Evolutionary conservation across 306 rosid genomes (phyloP).

Genomic region (Sicyos baderoa): DNA sequence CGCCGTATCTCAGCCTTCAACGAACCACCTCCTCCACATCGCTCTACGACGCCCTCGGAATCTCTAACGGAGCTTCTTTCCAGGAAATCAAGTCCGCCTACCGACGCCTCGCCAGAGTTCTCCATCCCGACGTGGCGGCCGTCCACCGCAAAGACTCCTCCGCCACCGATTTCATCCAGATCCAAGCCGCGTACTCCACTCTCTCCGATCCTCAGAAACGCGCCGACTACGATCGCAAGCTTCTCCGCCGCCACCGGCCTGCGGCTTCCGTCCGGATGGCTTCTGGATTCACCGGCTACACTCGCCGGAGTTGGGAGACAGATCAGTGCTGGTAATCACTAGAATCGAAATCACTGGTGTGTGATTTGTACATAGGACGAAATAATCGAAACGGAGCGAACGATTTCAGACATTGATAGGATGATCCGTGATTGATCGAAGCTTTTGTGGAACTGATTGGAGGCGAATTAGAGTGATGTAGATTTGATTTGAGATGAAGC

Average conservation of each 20-base stretch:
- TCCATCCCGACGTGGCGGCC: conserved; percentile 84
- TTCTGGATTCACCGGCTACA: conserved; percentile 41
- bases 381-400: too few relatives aligned
- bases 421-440: too few relatives aligned
- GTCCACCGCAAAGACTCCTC: conserved; percentile 47
- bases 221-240: conserved; percentile 59
- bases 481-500: too few relatives aligned
- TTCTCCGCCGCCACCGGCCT: conserved; percentile 42
- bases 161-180: conserved; percentile 60
- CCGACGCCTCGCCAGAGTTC: conserved; percentile 60
- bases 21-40: conserved; percentile 34
- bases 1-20: conserved; percentile 31
- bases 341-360: too few relatives aligned
- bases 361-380: too few relatives aligned
- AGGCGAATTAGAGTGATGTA: too few relatives aligned
- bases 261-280: conserved; percentile 22
- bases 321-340: conserved; percentile 99
- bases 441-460: too few relatives aligned
- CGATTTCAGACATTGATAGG: too few relatives aligned
- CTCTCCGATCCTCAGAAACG: conserved; percentile 79
- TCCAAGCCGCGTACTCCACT: conserved; percentile 77
- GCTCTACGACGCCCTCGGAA: conserved; percentile 64
- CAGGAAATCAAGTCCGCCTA: conserved; percentile 82
- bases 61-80: conserved; percentile 50
- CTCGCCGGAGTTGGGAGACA: conserved; percentile 82